Conservation (phyloP, 768 basidiomycete genomes). For the Boletus rex-veris region DNA sequence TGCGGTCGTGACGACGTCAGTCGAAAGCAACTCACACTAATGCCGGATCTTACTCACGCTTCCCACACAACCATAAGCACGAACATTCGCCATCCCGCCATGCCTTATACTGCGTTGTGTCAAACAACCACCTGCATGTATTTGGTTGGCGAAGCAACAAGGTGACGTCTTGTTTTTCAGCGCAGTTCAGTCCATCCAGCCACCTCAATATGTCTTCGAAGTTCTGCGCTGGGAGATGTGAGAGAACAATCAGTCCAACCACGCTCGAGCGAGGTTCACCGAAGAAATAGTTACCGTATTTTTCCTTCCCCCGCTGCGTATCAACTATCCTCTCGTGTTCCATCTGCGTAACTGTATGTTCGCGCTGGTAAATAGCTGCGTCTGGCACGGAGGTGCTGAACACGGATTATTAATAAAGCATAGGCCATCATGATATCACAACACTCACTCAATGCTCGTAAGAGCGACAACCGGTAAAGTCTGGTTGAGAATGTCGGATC, state of each 20-base stretch:
- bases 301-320: no score
- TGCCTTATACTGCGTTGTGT: background rate
- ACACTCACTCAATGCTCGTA: background rate
- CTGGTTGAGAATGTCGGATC: background rate
- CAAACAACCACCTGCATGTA: constrained; percentile 3
- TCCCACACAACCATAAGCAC: constrained; percentile 6
- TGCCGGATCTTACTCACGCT: background rate
- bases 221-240: background rate
- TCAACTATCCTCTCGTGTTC: no score
- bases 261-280: no score
- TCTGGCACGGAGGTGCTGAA: background rate
- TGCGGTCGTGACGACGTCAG: background rate
- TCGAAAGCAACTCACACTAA: no score
- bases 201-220: background rate
- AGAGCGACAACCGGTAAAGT: no score
- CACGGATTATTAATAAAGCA: background rate
- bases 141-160: background rate
- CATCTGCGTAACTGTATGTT: no score
- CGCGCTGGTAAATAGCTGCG: no score
- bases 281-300: no score
- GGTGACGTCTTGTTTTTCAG: constrained; percentile 3
- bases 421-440: no score
- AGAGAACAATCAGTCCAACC: no score
- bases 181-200: constrained; percentile 1
- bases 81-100: background rate